Base-by-base conservation (phyloP, 208 protist species). In the Trypanosoma cruzi region DNA sequence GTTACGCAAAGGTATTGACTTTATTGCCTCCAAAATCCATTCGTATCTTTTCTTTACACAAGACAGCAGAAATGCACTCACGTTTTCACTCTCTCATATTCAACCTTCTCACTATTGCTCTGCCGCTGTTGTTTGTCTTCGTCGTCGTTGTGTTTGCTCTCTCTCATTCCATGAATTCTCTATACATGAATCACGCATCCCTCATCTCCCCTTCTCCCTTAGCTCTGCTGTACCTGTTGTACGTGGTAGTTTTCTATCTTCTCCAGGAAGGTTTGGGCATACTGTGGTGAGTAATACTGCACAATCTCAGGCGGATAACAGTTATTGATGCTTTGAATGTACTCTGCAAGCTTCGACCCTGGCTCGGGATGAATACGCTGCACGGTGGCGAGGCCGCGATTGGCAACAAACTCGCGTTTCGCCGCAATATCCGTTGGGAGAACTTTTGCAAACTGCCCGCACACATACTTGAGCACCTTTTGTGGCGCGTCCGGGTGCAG, bases 241-340 rank as follows among this genome's bases (percentile, higher is more conserved):
- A 94, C 75, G 63, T 96, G 90, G 81, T 96, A 96, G 67, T 81
- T 90, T 71, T 99, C 97, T 53, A 99, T 96, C 84, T 98, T 98
- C 49, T 99, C 84, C 26, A 99, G 69, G 42, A 99, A 94, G 32
- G 86, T 97, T 65, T 98, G 84, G 10, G 95, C 89, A 75, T 99
- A 99, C 67, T 98, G 94, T 6, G 98, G 98, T 14, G 96, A 98
- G 84, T 99, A 99, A 83, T 99, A 99, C 63, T 97, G 84, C 16
- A 99, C 98, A 73, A 99, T 98, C 78, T 99, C 97, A 1, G 97
- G 96, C 26, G 98, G 98, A 86, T 98, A 99, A 84, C 94, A 98
- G 64, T 86, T 93, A 82, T 99, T 99, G 84, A 99, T 99, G 62
- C 88, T 85, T 63, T 98, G 87, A 61, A 99, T 98, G 66, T 95